Evolutionary conservation across 75 land plant species (phyloP).

Genomic region (Pinus tabuliformis): DNA sequence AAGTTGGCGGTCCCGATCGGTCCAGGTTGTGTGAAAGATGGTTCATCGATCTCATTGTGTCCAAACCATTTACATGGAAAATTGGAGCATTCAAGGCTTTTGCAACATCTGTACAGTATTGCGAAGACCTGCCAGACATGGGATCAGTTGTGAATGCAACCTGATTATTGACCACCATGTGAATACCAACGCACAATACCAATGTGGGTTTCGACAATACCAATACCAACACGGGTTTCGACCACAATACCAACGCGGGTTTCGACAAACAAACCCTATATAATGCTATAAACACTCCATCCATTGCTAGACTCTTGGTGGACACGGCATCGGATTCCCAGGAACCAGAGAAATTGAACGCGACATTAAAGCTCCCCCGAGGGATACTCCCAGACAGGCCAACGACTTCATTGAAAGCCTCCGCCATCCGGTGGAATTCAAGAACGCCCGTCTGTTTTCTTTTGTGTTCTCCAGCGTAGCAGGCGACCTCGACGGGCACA

Average conservation of each 20-base stretch:
- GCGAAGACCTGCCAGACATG: too few relatives aligned
- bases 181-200: too few relatives aligned
- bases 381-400: conserved; percentile 48
- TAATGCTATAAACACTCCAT: conserved; percentile 53
- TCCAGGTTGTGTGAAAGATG: too few relatives aligned
- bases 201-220: too few relatives aligned
- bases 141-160: too few relatives aligned
- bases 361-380: conserved; percentile 61
- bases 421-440: conserved; percentile 63
- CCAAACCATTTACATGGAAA: too few relatives aligned
- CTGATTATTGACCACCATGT: too few relatives aligned
- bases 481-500: conserved; percentile 38
- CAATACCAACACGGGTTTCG: too few relatives aligned
- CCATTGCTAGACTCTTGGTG: conserved; percentile 66
- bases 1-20: too few relatives aligned
- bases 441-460: conserved; percentile 34
- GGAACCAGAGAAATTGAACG: conserved; percentile 61
- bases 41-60: too few relatives aligned
- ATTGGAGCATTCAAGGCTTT: too few relatives aligned
- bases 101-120: too few relatives aligned
- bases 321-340: conserved; percentile 58
- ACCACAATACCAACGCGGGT: conserved; percentile 27
- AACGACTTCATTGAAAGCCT: conserved; percentile 52
- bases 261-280: conserved; percentile 43
- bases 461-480: conserved; percentile 10